phyloP scores from a whole-genome alignment of 2,329 filamentous ascomycete genomes.

The Xylariaceae sp. region DNA sequence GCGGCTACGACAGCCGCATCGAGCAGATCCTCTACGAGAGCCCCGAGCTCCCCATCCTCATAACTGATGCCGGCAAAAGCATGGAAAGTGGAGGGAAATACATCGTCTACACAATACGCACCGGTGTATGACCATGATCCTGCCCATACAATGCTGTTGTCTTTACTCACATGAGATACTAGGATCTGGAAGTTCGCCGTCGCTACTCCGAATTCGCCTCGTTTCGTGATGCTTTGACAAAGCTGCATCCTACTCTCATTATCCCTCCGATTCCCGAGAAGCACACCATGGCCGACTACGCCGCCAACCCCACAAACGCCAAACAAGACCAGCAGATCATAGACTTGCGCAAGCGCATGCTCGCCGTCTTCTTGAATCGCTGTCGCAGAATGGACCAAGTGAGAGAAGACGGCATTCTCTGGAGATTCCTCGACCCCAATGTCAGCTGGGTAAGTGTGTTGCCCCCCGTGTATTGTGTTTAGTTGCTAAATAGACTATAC shows the following conservation, averaged over 20 bases:
- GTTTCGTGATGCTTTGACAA: slow-evolving; percentile 80
- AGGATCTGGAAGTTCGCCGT: slow-evolving; percentile 94
- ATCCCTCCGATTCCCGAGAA: slow-evolving; percentile 98
- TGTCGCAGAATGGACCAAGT: slow-evolving; percentile 92
- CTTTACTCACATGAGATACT: slow-evolving; percentile 16
- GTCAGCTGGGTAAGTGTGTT: slow-evolving; percentile 82
- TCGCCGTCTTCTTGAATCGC: slow-evolving; percentile 90
- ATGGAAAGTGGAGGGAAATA: slow-evolving; percentile 86
- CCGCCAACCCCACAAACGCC: slow-evolving; percentile 94
- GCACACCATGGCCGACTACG: slow-evolving; percentile 98
- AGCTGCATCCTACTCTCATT: slow-evolving; percentile 90
- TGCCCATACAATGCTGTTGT: not conserved
- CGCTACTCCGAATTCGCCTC: slow-evolving; percentile 97
- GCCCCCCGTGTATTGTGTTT: not conserved
- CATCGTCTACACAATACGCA: slow-evolving; percentile 96
- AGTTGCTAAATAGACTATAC: slow-evolving; percentile 25
- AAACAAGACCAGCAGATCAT: slow-evolving; percentile 98
- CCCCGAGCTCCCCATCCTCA: slow-evolving; percentile 82
- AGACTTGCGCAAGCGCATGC: slow-evolving; percentile 92
- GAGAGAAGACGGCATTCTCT: slow-evolving; percentile 90
- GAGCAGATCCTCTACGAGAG: slow-evolving; percentile 98
- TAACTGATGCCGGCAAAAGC: slow-evolving; percentile 95
- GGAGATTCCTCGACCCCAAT: slow-evolving; percentile 96
- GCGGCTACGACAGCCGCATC: slow-evolving; percentile 89
- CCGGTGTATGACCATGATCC: slow-evolving; percentile 62